These are phyloP conservation scores for Dillenia turbinata DNA, from an alignment of 164 flowering plant species.

Conservation along the genomic window DNA sequence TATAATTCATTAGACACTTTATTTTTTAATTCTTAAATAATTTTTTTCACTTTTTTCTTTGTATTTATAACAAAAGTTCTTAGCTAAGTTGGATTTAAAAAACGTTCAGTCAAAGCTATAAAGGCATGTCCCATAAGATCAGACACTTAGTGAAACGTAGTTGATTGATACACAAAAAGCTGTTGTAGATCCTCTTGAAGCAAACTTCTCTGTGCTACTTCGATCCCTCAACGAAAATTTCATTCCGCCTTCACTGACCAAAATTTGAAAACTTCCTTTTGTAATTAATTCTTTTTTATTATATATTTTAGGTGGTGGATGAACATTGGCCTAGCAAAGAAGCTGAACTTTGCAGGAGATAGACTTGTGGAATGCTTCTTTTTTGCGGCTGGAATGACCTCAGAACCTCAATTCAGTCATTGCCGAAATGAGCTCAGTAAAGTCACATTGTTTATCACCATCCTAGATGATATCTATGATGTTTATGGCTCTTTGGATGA, in stretches of 20 bases:
- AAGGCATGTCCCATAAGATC: no score
- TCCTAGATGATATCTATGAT: slow-evolving; percentile 41
- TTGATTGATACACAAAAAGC: no score
- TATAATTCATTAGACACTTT: no score
- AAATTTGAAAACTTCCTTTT: neutral
- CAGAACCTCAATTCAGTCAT: slow-evolving; percentile 24
- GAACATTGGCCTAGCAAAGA: slow-evolving; percentile 18
- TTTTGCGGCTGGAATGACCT: slow-evolving; percentile 24
- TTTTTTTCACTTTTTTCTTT: no score
- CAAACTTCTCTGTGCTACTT: no score
- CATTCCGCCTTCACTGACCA: no score
- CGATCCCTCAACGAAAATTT: neutral
- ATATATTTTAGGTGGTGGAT: slow-evolving; percentile 36
- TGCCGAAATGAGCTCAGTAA: slow-evolving; percentile 26
- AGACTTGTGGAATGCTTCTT: slow-evolving; percentile 37
- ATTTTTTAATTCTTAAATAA: no score
- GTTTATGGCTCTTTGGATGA: slow-evolving; percentile 39
- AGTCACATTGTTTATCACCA: slow-evolving; percentile 17
- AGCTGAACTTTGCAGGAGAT: slow-evolving; percentile 34
- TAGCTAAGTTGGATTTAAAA: no score
- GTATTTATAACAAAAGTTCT: no score
- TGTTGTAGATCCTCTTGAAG: no score
- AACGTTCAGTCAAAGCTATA: no score
- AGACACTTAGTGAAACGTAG: no score
- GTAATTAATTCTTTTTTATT: neutral